Base-by-base conservation (phyloP, 108 stramenopile species). In the Asterionellopsis glacialis region DNA sequence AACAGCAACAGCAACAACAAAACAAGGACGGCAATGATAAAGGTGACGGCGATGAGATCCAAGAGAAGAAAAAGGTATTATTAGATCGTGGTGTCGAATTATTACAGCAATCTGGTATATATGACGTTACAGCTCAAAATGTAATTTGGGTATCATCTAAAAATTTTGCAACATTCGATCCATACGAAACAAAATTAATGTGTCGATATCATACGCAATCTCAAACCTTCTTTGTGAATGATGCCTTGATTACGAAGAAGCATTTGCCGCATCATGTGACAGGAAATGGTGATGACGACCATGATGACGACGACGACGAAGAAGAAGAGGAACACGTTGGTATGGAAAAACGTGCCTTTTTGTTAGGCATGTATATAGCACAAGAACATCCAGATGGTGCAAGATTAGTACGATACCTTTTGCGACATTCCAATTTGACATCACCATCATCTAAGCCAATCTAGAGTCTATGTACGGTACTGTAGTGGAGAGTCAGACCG, bases 371-470 rank as follows among this genome's bases (percentile, higher is more conserved):
- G 55, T 74, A 77, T 44, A 76, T 89, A 56, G 84, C 88, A 13
- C 72, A 78, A 61, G 84, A 80, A 67, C 88, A 89, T 62, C 88
- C 84, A 18, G 76, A 85, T 78, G 72, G 70, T 12, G 62, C 44
- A 43, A 21, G 84, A 11, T 70, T 82, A 0, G 61, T 69, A 23
- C 64, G 72, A 38, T 81, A 70, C 45, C 22, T 81, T 12, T 15
- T 69, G 3, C 33, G 67, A 51, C 33, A 33, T 33, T 33, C 33
- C 5, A 33, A 33, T n/a, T n/a, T n/a, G n/a, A n/a, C n/a, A n/a
- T n/a, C n/a, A n/a, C n/a, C n/a, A n/a, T n/a, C n/a, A n/a, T n/a
- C n/a, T n/a, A n/a, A n/a, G n/a, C n/a, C n/a, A n/a, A n/a, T n/a
- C n/a, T n/a, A n/a, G n/a, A n/a, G n/a, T n/a, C n/a, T n/a, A n/a